Percentiles rank a stretch among this genome's conserved stretches.
These are phyloP conservation scores for Calonectria henricotiae DNA, from an alignment of 2,329 filamentous ascomycete species.

Conservation along the genomic window DNA sequence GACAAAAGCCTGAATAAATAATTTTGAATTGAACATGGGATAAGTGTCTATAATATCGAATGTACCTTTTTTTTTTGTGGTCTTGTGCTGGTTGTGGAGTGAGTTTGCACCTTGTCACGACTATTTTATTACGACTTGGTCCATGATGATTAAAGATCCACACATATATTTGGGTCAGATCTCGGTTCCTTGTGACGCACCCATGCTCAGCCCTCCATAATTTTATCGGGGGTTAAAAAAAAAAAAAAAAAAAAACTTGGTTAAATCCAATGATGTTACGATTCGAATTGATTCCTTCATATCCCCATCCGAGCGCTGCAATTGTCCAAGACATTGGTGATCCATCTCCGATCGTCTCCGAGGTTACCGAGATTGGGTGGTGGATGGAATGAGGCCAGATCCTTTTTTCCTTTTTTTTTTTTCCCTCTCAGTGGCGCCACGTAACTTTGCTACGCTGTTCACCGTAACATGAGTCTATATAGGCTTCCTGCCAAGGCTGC, in stretches of 20 bases:
- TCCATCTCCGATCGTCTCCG: slow-evolving; percentile 6
- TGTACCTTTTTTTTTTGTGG: not conserved
- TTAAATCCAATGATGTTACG: not conserved
- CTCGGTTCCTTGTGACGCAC: not conserved
- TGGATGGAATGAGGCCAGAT: slow-evolving; percentile 21
- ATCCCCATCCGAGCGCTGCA: not conserved
- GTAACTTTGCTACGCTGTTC: slow-evolving; percentile 21
- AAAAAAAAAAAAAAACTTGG: not conserved
- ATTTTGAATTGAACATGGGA: not conserved
- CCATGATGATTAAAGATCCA: not conserved
- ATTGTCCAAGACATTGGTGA: not conserved
- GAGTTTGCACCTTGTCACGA: not conserved
- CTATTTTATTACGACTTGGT: not conserved
- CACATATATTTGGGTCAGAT: not conserved
- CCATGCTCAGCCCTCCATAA: not conserved
- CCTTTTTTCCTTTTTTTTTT: slow-evolving; percentile 4
- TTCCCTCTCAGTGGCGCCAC: slow-evolving; percentile 6
- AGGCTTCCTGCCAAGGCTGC: not conserved
- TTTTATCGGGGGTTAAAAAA: not conserved
- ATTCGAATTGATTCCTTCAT: not conserved
- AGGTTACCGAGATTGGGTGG: slow-evolving; percentile 17
- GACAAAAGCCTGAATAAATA: slow-evolving; percentile 46
- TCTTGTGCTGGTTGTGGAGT: not conserved
- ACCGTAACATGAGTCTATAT: slow-evolving; percentile 12
- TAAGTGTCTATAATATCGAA: not conserved